Percentiles rank a stretch among this genome's conserved stretches.
phyloP scores from a whole-genome alignment of 2,329 filamentous ascomycete species.

The Fusarium xylarioides region DNA sequence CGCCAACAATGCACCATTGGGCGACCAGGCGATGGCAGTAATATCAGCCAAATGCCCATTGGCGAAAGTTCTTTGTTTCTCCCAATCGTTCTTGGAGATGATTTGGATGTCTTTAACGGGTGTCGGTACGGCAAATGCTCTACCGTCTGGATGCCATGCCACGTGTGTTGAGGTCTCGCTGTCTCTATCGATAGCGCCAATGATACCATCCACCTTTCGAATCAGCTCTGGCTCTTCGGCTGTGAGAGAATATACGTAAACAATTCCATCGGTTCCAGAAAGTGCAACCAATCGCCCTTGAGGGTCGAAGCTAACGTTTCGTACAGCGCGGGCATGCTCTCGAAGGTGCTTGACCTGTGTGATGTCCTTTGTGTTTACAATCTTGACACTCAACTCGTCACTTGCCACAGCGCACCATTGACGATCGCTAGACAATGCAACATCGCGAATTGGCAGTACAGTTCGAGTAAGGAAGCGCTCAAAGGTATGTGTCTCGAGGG shows the following conservation, averaged over 20 bases:
- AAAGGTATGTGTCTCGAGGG: constrained; percentile 76
- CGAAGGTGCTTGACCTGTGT: constrained; percentile 78
- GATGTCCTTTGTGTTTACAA: constrained; percentile 85
- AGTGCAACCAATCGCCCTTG: constrained; percentile 79
- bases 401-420: constrained; percentile 96
- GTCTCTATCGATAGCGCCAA: constrained; percentile 80
- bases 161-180: constrained; percentile 75
- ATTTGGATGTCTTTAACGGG: constrained; percentile 85
- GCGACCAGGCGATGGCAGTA: constrained; percentile 90
- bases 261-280: constrained; percentile 86
- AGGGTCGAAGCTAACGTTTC: constrained; percentile 89
- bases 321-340: constrained; percentile 87
- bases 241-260: constrained; percentile 89
- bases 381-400: constrained; percentile 90
- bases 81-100: constrained; percentile 89
- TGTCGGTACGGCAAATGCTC: constrained; percentile 87
- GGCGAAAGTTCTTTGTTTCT: constrained; percentile 81
- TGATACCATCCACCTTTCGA: constrained; percentile 85
- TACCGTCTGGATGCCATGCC: constrained; percentile 93
- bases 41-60: constrained; percentile 85
- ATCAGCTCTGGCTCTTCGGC: constrained; percentile 83
- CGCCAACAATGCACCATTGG: constrained; percentile 88
- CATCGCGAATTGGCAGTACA: constrained; percentile 85
- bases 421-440: constrained; percentile 81
- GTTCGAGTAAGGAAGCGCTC: constrained; percentile 85